Evolutionary conservation across 75 land plant species (phyloP).

Genomic region (Ceratopteris richardii): DNA sequence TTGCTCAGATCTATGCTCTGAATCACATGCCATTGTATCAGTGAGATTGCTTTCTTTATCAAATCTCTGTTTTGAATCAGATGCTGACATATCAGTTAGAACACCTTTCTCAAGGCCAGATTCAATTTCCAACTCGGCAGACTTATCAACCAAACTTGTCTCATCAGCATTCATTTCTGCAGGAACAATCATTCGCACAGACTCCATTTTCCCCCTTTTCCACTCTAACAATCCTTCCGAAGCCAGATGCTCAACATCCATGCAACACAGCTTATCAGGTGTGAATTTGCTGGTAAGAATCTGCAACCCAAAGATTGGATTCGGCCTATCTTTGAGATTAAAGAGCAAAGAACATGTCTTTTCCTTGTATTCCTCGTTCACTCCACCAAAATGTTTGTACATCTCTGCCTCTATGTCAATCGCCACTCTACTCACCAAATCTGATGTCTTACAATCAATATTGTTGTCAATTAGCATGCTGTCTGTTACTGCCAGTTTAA

Average conservation of each 20-base stretch:
- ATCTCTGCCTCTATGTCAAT: constrained; percentile 74
- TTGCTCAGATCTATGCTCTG: no score
- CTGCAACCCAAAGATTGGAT: constrained; percentile 83
- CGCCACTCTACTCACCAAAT: constrained; percentile 29
- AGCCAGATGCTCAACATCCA: constrained; percentile 95
- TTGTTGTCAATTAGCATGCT: no score
- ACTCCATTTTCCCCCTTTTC: constrained; percentile 91
- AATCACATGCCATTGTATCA: no score
- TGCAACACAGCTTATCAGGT: constrained; percentile 67
- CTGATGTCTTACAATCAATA: not conserved
- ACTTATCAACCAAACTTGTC: constrained; percentile 80
- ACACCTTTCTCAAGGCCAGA: constrained; percentile 53
- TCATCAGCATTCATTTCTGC: constrained; percentile 68
- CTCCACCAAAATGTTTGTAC: constrained; percentile 67
- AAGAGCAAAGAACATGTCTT: constrained; percentile 90
- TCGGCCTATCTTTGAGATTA: constrained; percentile 83
- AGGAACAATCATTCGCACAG: constrained; percentile 79
- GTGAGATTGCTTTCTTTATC: no score
- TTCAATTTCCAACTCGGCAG: constrained; percentile 89
- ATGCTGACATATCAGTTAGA: constrained; percentile 36
- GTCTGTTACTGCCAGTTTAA: not conserved
- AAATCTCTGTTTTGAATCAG: constrained; percentile 16
- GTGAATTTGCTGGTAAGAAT: constrained; percentile 78
- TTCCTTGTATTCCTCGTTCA: constrained; percentile 92
- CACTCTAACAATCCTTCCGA: constrained; percentile 94